Base-by-base conservation (phyloP, 2,329 filamentous ascomycete species). In the Penicillium sp. region DNA sequence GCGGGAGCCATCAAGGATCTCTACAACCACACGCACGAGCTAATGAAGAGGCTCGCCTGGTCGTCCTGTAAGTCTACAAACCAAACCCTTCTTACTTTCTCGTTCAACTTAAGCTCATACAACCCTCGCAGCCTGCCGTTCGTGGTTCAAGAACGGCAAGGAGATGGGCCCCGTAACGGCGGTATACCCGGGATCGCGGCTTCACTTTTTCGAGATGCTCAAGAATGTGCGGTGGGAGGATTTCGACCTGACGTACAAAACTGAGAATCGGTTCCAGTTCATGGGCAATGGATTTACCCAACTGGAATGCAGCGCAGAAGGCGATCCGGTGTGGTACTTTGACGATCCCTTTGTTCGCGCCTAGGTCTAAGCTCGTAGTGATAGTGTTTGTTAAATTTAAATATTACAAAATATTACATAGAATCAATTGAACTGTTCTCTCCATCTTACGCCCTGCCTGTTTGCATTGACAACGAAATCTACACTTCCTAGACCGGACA, bases 121-220 rank as follows among this genome's bases (percentile, higher is more conserved):
- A 12, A 33, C 30, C 40, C 40, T 42, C 20, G 47, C 6, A n/a
- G 26, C 21, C 38, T 48, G 43, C 18, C 28, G 35, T 8, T 26
- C 26, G 3, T 47, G 52, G 52, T 55, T 55, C 46, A 61, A 64
- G 40, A 61, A 61, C 16, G 47, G 47, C 9, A 58, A 46, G 18
- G 57, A 50, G 48, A 56, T 60, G 30, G 62, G 62, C 7, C 40
- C 49, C 2, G 60, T 58, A 30, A 47, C 61, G 20, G 59, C 60
- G 21, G 55, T 63, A 38, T 64, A 62, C 57, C 64, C 64, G 3
- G 64, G 63, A 8, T 60, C 53, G 11, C 54, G 63, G 6, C 43
- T 67, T 24, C 65, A 67, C 35, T 62, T 42, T 26, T 56, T 51
- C 8, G 24, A 51, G 8, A 30, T 47, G 18, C 40, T 60, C 11